Conservation (phyloP, 805 yeast species). For the Saccharomyces paradoxus region DNA sequence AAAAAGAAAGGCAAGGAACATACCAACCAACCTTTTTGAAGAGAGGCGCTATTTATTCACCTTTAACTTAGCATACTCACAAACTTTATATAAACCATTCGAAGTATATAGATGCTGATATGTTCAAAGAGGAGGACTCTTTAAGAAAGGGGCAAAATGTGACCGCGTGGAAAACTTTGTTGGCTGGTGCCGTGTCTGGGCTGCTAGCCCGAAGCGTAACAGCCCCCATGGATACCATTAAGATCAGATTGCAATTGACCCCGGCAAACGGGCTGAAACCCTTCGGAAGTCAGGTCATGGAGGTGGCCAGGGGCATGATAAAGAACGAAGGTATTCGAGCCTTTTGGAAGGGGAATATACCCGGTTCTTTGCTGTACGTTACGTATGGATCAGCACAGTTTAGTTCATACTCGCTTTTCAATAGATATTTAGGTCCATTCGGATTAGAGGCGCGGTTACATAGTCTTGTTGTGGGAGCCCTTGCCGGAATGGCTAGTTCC, state of each 20-base stretch:
- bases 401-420: slow-evolving; percentile 54
- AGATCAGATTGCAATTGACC: slow-evolving; percentile 24
- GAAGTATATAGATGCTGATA: background rate
- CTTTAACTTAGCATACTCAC: background rate
- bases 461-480: slow-evolving; percentile 55
- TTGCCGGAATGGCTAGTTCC: slow-evolving; percentile 73
- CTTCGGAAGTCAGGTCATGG: background rate
- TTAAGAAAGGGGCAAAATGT: slow-evolving; percentile 45
- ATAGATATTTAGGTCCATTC: slow-evolving; percentile 23
- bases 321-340: slow-evolving; percentile 62
- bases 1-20: background rate
- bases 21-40: background rate
- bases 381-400: slow-evolving; percentile 83
- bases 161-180: slow-evolving; percentile 42
- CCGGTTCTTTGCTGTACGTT: slow-evolving; percentile 82
- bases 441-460: slow-evolving; percentile 24
- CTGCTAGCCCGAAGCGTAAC: slow-evolving; percentile 41
- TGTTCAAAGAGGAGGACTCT: slow-evolving; percentile 31
- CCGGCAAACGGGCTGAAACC: background rate
- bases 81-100: background rate
- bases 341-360: slow-evolving; percentile 94
- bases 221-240: slow-evolving; percentile 30
- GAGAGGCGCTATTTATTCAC: background rate
- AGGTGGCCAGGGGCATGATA: slow-evolving; percentile 38
- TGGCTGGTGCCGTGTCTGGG: slow-evolving; percentile 72